Conservation (phyloP, 2,329 filamentous ascomycete genomes). For the Peltaster fructicola region DNA sequence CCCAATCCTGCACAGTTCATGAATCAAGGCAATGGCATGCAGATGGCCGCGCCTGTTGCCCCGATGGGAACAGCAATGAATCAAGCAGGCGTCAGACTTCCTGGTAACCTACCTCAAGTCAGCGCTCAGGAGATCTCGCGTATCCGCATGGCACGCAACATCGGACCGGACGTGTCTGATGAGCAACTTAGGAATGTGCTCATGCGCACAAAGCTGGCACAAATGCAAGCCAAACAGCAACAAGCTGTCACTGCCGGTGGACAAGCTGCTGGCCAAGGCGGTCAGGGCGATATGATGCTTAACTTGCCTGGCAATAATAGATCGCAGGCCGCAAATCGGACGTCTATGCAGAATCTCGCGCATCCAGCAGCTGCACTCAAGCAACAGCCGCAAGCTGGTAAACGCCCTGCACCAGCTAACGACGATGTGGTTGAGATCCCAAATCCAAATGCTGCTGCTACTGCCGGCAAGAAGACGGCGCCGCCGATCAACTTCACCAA, state of each 20-base stretch:
- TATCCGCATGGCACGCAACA: conserved; percentile 2
- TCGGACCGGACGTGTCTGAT: conserved; percentile 19
- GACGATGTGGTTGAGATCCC: conserved; percentile 26
- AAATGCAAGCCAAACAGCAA: conserved; percentile 6
- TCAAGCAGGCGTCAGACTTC: too few species aligned
- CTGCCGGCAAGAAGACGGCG: not conserved
- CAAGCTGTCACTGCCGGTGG: conserved; percentile 2
- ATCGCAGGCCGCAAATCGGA: conserved; percentile 5
- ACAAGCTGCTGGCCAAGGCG: conserved; percentile 1
- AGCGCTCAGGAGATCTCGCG: conserved; percentile 6
- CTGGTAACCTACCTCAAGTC: too few species aligned
- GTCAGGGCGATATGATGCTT: conserved; percentile 14
- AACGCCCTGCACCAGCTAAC: conserved; percentile 10
- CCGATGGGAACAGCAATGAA: too few species aligned
- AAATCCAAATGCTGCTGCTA: conserved; percentile 12
- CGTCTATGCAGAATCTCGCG: conserved; percentile 1
- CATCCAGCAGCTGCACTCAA: conserved; percentile 6
- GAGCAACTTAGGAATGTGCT: conserved; percentile 24
- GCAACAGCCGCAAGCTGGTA: conserved; percentile 17
- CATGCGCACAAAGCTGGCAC: conserved; percentile 6
- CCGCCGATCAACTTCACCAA: too few species aligned
- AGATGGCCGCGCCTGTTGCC: conserved; percentile 20
- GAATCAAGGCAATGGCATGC: too few species aligned
- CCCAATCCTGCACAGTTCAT: too few species aligned
- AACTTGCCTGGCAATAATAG: conserved; percentile 15